A percentile compares a stretch with the other conserved stretches of the same genome.
phyloP scores from a whole-genome alignment of 352 stramenopile species.

The Thalassiosira exigua region DNA sequence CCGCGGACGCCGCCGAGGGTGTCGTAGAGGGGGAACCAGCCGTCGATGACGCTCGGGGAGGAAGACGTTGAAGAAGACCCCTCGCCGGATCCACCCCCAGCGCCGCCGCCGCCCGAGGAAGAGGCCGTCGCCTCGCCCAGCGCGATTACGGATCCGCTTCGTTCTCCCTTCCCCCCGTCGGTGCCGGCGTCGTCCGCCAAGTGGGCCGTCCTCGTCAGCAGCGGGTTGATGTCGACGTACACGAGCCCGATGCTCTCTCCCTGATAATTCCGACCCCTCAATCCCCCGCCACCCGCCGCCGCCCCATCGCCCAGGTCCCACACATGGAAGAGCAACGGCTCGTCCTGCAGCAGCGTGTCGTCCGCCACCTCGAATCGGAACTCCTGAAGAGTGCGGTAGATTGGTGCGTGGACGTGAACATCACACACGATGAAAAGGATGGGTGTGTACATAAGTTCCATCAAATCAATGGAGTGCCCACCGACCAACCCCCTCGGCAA shows the following conservation, averaged over 20 bases:
- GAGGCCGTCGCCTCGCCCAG: neutral
- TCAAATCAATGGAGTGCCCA: no score
- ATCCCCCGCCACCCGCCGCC: slow-evolving; percentile 84
- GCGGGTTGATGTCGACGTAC: slow-evolving; percentile 97
- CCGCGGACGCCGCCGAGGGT: slow-evolving; percentile 94
- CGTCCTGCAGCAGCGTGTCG: slow-evolving; percentile 97
- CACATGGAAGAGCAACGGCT: slow-evolving; percentile 97
- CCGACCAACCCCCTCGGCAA: no score
- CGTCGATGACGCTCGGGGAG: slow-evolving; percentile 86
- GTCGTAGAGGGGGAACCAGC: slow-evolving; percentile 98
- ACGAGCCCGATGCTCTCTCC: slow-evolving; percentile 95
- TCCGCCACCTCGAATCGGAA: slow-evolving; percentile 98
- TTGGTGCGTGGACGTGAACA: no score
- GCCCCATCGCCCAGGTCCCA: slow-evolving; percentile 45
- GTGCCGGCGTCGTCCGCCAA: neutral
- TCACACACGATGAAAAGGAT: no score
- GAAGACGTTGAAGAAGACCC: slow-evolving; percentile 6
- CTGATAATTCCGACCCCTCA: neutral
- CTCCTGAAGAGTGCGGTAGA: no score
- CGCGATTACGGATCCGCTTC: neutral
- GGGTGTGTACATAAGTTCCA: no score
- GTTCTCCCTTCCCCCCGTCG: slow-evolving; percentile 23
- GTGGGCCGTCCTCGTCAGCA: slow-evolving; percentile 89
- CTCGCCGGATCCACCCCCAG: slow-evolving; percentile 15
- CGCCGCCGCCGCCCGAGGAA: neutral